Evolutionary conservation across 2,329 filamentous ascomycete genomes (phyloP), one percentile per base, ranked within the genome.

Genomic region (Elsinoe fawcettii): DNA sequence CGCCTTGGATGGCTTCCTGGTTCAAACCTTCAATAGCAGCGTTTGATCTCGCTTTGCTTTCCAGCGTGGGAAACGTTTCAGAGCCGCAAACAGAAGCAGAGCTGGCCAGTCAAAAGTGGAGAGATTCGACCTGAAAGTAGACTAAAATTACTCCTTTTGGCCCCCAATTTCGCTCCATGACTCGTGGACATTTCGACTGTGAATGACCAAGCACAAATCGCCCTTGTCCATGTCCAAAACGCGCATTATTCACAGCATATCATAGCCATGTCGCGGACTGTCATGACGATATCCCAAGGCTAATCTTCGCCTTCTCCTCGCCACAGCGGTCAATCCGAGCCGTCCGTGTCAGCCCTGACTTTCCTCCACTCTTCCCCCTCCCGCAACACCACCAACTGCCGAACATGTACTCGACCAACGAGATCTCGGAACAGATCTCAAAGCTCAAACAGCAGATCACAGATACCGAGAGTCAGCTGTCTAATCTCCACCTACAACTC

Each of bases 371-470:
- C 9, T 44, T n/a, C n/a, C 12, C 14, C 25, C 20, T 25, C 53
- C 11, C 22, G 18, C 25, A 30, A n/a, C 37, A 41, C 39, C 22
- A 43, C 32, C 25, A 39, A 36, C 47, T 62, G 62, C 43, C 62
- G 62, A 36, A 82, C 39, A 66, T 68, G 65, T 58, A 62, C 25
- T 58, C 65, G 14, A 59, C 59, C 18, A 22, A 41, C 34, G 55
- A 60, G n/a, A 59, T 62, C 25, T 61, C 64, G 25, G 54, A 60
- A 14, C 63, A 70, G 34, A 64, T 75, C 58, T 64, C 66, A n/a
- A 67, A 68, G 23, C 65, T 77, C 44, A 70, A 69, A 53, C 63
- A 70, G 59, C 73, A 76, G 57, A 73, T 77, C 55, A 65, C 67
- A 39, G 66, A 68, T 44, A 73, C 73, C 55, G 74, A 77, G 64